Evolutionary conservation across 257 asterid genomes (phyloP).

Genomic region (Fraxinus cuspidata): DNA sequence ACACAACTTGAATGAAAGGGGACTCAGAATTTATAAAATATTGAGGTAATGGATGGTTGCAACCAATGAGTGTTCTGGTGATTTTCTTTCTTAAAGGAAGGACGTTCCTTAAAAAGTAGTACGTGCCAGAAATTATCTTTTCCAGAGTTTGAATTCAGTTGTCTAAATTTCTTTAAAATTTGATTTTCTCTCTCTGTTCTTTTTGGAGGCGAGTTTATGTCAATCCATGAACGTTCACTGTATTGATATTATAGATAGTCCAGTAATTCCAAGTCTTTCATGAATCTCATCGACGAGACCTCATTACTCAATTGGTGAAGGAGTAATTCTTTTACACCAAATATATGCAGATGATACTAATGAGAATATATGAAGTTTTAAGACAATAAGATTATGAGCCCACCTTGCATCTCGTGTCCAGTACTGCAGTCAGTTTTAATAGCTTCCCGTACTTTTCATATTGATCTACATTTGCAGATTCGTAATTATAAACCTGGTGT

Average conservation of each 20-base stretch:
- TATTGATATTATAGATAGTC: not conserved
- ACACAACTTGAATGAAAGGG: not conserved
- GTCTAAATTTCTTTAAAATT: constrained; percentile 7
- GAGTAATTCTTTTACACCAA: too few species aligned
- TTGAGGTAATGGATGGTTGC: not conserved
- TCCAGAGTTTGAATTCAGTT: constrained; percentile 6
- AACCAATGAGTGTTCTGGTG: too few species aligned
- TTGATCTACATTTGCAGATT: constrained; percentile 92
- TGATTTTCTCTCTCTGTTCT: not conserved
- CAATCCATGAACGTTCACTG: not conserved
- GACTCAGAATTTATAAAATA: not conserved
- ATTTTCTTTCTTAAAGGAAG: too few species aligned
- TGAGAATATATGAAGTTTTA: not conserved
- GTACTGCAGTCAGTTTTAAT: constrained; percentile 73
- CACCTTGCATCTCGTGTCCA: constrained; percentile 92
- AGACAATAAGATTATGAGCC: constrained; percentile 12
- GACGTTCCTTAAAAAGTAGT: too few species aligned
- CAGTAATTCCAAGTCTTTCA: constrained; percentile 1
- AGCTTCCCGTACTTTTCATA: constrained; percentile 27
- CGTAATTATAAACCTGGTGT: constrained; percentile 73
- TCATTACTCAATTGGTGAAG: not conserved
- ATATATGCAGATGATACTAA: too few species aligned
- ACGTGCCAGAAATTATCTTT: too few species aligned
- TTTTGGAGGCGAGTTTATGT: not conserved
- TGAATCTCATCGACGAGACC: not conserved